These are phyloP conservation scores for Cladosporium sp. DNA, from an alignment of 2,329 filamentous ascomycete species.

Conservation along the genomic window DNA sequence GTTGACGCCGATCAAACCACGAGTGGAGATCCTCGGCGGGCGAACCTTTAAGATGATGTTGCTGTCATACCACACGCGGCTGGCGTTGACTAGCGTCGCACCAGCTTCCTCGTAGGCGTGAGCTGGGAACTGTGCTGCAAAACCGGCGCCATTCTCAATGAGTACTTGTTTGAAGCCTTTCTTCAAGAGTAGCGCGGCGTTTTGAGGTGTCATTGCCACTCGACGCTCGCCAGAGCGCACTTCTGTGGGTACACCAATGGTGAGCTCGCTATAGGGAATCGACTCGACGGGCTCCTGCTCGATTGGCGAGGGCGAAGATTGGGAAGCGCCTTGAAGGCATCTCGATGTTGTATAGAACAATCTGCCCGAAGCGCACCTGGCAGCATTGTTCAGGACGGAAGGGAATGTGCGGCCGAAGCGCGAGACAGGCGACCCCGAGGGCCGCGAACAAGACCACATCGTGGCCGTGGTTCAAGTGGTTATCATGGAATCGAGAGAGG, in stretches of 20 bases:
- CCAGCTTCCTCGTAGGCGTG: conserved; percentile 75
- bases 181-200: conserved; percentile 77
- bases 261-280: conserved; percentile 68
- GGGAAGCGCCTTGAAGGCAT: conserved; percentile 24
- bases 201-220: conserved; percentile 81
- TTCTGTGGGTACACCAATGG: conserved; percentile 77
- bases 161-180: conserved; percentile 79
- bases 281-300: conserved; percentile 29
- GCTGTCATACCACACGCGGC: conserved; percentile 69
- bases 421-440: conserved; percentile 28
- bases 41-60: conserved; percentile 85
- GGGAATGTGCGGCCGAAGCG: conserved; percentile 11
- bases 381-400: conserved; percentile 15
- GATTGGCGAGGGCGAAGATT: conserved; percentile 9
- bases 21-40: conserved; percentile 60
- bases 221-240: conserved; percentile 77
- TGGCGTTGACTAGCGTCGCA: conserved; percentile 70
- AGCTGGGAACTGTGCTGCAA: conserved; percentile 74
- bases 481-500: conserved; percentile 25
- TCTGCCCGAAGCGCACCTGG: conserved; percentile 22
- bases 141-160: conserved; percentile 78
- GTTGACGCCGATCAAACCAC: conserved; percentile 38
- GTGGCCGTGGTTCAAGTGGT: conserved; percentile 13
- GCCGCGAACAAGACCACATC: conserved; percentile 34
- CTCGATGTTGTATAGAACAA: conserved; percentile 25